A percentile compares a stretch with the other conserved stretches of the same genome.
Conservation (phyloP, 768 basidiomycete genomes). For the Phallus indusiatus region DNA sequence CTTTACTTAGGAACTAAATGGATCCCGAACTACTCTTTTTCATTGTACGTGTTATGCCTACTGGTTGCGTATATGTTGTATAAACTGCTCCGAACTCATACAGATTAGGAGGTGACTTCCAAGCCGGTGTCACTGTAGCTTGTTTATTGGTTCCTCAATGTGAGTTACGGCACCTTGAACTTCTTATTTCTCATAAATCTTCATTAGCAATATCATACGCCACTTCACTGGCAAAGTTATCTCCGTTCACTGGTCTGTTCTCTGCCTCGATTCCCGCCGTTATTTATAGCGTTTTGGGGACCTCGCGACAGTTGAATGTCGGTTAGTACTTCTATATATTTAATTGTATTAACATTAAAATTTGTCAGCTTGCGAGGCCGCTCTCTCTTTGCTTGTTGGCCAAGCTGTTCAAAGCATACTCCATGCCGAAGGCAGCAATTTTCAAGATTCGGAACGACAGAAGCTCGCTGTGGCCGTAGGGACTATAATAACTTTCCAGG, state of each 20-base stretch:
- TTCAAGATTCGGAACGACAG: conserved; percentile 26
- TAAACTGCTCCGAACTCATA: not conserved
- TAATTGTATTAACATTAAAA: not conserved
- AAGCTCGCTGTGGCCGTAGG: conserved; percentile 56
- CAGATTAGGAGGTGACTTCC: conserved; percentile 60
- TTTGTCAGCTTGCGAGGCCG: conserved; percentile 66
- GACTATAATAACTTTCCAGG: conserved; percentile 80
- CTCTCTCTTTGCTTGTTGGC: conserved; percentile 77
- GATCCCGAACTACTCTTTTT: conserved; percentile 69
- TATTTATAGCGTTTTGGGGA: conserved; percentile 85
- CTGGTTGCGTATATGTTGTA: conserved; percentile 23
- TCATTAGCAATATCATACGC: conserved; percentile 70
- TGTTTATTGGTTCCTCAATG: conserved; percentile 76
- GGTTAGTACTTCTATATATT: not conserved
- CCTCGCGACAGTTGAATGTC: conserved; percentile 66
- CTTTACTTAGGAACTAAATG: conserved; percentile 34
- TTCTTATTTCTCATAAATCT: not conserved
- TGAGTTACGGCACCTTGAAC: not conserved
- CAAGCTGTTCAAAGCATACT: conserved; percentile 70
- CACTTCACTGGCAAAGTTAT: conserved; percentile 75
- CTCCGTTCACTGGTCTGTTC: conserved; percentile 81
- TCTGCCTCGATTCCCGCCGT: conserved; percentile 81
- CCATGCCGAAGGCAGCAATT: conserved; percentile 31
- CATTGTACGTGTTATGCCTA: conserved; percentile 37
- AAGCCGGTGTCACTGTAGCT: conserved; percentile 80